Evolutionary conservation across 305 asterid species (phyloP), one percentile per base, ranked within the genome.

Genomic region (Solanum chacoense): DNA sequence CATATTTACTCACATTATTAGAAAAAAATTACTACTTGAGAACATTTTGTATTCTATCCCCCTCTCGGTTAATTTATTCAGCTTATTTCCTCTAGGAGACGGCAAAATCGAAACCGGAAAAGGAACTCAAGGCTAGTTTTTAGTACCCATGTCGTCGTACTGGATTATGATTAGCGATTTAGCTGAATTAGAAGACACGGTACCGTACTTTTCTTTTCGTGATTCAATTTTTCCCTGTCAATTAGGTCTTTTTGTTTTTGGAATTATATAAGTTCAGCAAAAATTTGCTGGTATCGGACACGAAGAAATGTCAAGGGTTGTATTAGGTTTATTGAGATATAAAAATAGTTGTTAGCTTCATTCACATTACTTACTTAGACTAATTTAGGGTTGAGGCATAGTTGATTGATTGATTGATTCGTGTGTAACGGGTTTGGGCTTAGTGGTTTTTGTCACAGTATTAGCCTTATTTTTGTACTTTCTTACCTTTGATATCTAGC

Each of bases 161-260:
- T 91, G 92, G 93, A 72, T 86, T 37, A 91, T 91, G 88, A 88
- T 91, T 91, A 92, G 91, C 67, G 92, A 91, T 83, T 93, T 92
- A 71, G 94, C 92, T 85, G 94, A 91, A 86, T 84, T 91, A 78
- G 92, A 92, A 93, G 87, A 92, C 88, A 94, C 94, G 97, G 97
- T 95, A 92, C n/a, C 4, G 2, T 16, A 72, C 6, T 73, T 31
- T 29, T 18, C 29, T 32, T 50, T 86, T 59, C 4, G 3, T 32
- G 7, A 32, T 74, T 79, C 50, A 26, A 22, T 69, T 80, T 79
- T 34, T 31, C 34, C 37, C 37, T 16, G 14, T 67, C 74, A 67
- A 67, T 67, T 67, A 67, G 74, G 32, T 67, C 18, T 72, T 72
- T 29, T 29, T 29, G 78, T 72, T 29, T 31, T 16, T 18, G 24